These are phyloP conservation scores for Astraeus odoratus DNA, from an alignment of 768 basidiomycete genomes.

Conservation along the genomic window DNA sequence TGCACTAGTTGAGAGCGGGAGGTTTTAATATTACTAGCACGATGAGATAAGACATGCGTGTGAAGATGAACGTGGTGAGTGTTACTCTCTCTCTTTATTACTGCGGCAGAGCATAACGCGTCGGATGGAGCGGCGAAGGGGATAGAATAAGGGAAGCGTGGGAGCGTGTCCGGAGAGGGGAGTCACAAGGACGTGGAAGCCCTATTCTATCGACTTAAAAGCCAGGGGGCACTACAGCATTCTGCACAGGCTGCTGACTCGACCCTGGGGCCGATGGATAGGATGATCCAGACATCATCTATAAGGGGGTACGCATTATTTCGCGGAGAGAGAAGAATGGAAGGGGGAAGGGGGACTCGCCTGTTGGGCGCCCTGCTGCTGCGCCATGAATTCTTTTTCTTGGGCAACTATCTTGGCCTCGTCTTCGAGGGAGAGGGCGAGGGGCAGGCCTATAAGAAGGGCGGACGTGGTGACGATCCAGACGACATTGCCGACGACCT, in stretches of 20 bases:
- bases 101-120: conserved; percentile 5
- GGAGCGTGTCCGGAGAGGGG: conserved; percentile 6
- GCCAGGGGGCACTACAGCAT: conserved; percentile 76
- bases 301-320: conserved; percentile 5
- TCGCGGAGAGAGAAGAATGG: conserved; percentile 3
- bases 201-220: conserved; percentile 41
- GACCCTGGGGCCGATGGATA: conserved; percentile 45
- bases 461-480: conserved; percentile 96
- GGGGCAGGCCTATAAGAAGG: conserved; percentile 86
- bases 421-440: conserved; percentile 91
- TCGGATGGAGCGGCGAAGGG: conserved; percentile 13
- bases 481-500: conserved; percentile 78
- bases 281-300: conserved; percentile 67
- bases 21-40: conserved; percentile 21
- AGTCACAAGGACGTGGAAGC: conserved; percentile 4
- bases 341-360: conserved; percentile 35
- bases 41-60: conserved; percentile 21
- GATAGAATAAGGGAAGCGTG: conserved; percentile 5
- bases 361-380: conserved; percentile 90
- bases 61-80: conserved; percentile 10
- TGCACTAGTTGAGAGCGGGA: conserved; percentile 8
- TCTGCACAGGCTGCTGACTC: conserved; percentile 27
- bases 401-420: conserved; percentile 92
- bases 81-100: conserved; percentile 7
- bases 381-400: conserved; percentile 90